Conservation (phyloP, 2,329 filamentous ascomycete species). For the Biscogniauxia sp. region DNA sequence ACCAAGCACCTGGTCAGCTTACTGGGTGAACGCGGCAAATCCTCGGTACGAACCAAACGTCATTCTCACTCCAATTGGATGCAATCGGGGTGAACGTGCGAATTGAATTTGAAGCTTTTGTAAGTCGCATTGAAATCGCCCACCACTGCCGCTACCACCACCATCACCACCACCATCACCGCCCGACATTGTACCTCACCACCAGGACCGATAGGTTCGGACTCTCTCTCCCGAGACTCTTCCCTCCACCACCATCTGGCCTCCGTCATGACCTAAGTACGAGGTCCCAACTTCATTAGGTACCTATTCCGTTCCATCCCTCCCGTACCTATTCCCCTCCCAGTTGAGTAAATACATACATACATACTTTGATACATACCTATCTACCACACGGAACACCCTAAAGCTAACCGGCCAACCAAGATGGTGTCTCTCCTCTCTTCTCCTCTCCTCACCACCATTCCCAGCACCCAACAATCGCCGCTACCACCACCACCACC, state of each 20-base stretch:
- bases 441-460: not conserved
- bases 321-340: no score
- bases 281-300: not conserved
- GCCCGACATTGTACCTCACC: no score
- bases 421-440: no score
- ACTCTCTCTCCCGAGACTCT: not conserved
- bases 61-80: slow-evolving; percentile 1
- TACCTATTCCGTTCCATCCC: not conserved
- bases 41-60: slow-evolving; percentile 19
- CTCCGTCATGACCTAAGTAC: not conserved
- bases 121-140: not conserved
- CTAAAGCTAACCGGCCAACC: not conserved
- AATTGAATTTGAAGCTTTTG: not conserved
- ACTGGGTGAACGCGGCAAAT: slow-evolving; percentile 9
- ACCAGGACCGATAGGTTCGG: not conserved
- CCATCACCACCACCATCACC: not conserved
- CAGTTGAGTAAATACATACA: no score
- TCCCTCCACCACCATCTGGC: not conserved
- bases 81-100: not conserved
- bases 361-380: no score
- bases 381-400: not conserved
- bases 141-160: not conserved
- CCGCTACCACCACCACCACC: no score
- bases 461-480: no score
- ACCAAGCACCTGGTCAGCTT: no score